Conservation (phyloP, 192 early-diverging fungal species). For the Coemansia sp. region DNA sequence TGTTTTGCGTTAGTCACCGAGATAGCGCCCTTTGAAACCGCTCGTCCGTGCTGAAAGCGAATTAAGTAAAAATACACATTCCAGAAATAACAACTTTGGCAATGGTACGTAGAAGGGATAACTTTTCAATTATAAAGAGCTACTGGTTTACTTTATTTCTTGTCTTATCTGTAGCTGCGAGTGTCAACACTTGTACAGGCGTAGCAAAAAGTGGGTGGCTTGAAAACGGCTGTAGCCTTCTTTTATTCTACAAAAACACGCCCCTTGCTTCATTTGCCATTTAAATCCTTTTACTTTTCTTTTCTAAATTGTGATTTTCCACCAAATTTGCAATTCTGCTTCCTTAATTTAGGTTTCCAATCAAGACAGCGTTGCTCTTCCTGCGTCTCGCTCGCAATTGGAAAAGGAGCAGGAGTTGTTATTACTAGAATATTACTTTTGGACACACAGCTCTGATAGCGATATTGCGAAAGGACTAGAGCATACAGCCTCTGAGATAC, state of each 20-base stretch:
- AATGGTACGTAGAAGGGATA: too few species aligned
- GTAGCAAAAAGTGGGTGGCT: neutral
- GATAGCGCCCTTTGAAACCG: too few species aligned
- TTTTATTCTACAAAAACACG: neutral
- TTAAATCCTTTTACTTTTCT: neutral
- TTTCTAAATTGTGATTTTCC: neutral
- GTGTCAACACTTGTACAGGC: neutral
- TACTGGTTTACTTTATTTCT: neutral
- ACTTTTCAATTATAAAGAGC: too few species aligned
- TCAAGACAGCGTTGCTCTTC: neutral
- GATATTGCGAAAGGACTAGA: conserved; percentile 20
- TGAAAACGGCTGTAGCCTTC: neutral
- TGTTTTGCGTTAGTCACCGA: too few species aligned
- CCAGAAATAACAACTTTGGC: too few species aligned
- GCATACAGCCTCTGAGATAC: neutral
- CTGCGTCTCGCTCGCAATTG: conserved; percentile 16
- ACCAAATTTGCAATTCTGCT: neutral
- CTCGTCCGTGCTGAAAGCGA: too few species aligned
- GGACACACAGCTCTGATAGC: conserved; percentile 18
- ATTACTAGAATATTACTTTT: conserved; percentile 36
- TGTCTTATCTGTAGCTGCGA: neutral
- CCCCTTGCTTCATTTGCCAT: neutral
- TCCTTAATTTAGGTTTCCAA: conserved; percentile 1
- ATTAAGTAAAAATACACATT: too few species aligned
- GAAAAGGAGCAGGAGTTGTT: conserved; percentile 20